These are phyloP conservation scores for Exophiala bonariae DNA, from an alignment of 2,329 filamentous ascomycete genomes.

Conservation along the genomic window DNA sequence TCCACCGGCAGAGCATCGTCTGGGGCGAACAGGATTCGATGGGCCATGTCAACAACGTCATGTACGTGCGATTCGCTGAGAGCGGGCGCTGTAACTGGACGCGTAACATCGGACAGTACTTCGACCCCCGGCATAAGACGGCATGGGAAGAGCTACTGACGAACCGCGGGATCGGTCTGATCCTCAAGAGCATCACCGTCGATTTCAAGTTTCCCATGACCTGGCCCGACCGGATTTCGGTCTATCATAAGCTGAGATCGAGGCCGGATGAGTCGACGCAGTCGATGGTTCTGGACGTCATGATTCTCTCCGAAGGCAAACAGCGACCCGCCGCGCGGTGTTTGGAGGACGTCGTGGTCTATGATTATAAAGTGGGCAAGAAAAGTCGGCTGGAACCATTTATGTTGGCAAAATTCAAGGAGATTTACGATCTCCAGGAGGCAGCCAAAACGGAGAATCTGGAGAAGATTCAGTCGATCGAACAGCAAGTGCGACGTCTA, in stretches of 20 bases:
- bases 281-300: constrained; percentile 59
- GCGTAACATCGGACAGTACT: constrained; percentile 63
- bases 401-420: constrained; percentile 60
- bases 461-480: constrained; percentile 56
- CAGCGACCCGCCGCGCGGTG: constrained; percentile 72
- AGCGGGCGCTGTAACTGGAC: constrained; percentile 78
- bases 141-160: constrained; percentile 71
- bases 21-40: constrained; percentile 71
- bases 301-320: constrained; percentile 74
- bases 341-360: constrained; percentile 75
- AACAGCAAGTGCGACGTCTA: constrained; percentile 59
- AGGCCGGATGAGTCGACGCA: constrained; percentile 51
- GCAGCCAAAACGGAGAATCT: constrained; percentile 55
- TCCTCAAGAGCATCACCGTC: constrained; percentile 75
- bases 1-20: constrained; percentile 67
- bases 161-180: constrained; percentile 67
- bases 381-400: constrained; percentile 62
- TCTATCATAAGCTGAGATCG: constrained; percentile 73
- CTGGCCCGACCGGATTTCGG: constrained; percentile 78
- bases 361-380: constrained; percentile 65
- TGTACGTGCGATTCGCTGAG: constrained; percentile 82
- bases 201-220: constrained; percentile 90
- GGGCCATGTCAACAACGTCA: constrained; percentile 83
- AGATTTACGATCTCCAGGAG: constrained; percentile 64
- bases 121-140: constrained; percentile 60